Evolutionary conservation across 169 alveolate genomes (phyloP).

Genomic region (Eimeria sp.): DNA sequence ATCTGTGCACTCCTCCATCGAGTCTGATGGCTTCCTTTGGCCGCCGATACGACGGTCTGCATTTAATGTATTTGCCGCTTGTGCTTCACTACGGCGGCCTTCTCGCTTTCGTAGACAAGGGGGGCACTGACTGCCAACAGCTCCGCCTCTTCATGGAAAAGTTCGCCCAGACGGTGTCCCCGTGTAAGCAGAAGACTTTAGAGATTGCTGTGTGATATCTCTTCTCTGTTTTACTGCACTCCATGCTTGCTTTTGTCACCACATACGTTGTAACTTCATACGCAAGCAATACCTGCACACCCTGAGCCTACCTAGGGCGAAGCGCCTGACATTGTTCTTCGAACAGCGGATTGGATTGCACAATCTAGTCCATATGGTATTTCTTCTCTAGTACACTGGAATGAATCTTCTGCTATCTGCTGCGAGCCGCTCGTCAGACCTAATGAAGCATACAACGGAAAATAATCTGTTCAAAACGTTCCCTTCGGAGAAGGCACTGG

Average conservation of each 20-base stretch:
- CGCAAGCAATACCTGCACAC: background rate
- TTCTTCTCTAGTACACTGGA: background rate
- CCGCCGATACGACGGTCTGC: slow-evolving; percentile 69
- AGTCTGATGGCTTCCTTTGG: slow-evolving; percentile 54
- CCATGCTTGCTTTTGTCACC: background rate
- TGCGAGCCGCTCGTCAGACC: slow-evolving; percentile 44
- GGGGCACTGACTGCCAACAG: slow-evolving; percentile 60
- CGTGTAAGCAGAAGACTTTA: background rate
- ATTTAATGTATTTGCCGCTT: slow-evolving; percentile 46
- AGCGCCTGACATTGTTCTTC: background rate
- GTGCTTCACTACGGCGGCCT: slow-evolving; percentile 54
- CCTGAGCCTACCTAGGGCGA: background rate
- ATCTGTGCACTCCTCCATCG: slow-evolving; percentile 9
- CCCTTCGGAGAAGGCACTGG: slow-evolving; percentile 59
- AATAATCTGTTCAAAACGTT: slow-evolving; percentile 19
- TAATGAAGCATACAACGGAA: slow-evolving; percentile 3
- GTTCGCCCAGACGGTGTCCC: slow-evolving; percentile 44
- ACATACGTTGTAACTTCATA: too few relatives aligned
- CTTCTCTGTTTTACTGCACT: background rate
- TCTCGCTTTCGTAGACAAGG: slow-evolving; percentile 63
- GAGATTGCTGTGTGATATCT: background rate
- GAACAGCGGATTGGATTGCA: too few relatives aligned
- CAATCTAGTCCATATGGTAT: too few relatives aligned
- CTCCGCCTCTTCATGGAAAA: slow-evolving; percentile 46
- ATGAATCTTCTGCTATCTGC: background rate